Base-by-base conservation (phyloP, 2,329 filamentous ascomycete species). In the Uncinocarpus reesii region DNA sequence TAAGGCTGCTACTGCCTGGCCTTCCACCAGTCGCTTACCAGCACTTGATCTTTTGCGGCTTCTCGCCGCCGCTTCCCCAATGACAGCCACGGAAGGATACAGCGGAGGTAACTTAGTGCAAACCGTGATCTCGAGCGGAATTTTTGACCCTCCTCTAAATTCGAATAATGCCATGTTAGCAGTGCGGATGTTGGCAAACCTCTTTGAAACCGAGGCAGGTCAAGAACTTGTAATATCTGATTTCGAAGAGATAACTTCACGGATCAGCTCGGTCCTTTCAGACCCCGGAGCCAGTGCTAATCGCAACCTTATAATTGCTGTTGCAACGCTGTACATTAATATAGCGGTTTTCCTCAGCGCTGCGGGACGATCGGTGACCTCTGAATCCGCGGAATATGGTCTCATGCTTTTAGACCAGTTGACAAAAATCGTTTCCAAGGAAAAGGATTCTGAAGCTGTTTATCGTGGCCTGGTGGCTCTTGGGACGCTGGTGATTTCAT, bases 81-180 rank as follows among this genome's bases (percentile, higher is more conserved):
- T 76, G 1, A 77, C 80, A n/a, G 83, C 86, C 1, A 74, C 76
- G 6, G 77, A 78, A 42, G 74, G 78, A 43, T 66, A 74, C 0
- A 66, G 70, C 11, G 63, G 64, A 2, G 68, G 73, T 24, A 81
- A 78, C 29, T 69, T 89, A n/a, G 64, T 84, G 3, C 68, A 76
- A 6, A 67, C 71, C 1, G 68, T 95, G 5, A 72, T 80, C 28
- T 63, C 62, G 36, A 78, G 74, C 43, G 77, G 66, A 1, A 72
- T 80, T 1, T 79, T 83, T 46, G 74, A 79, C 7, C 68, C 75
- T 0, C 73, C 78, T 1, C 71, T 83, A 0, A 80, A 80, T 31
- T 75, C 82, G 46, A 95, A 95, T 65, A 87, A 87, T 55, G 78
- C 80, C 8, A 95, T 96, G 83, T 84, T 98, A 73, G 81, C 83